phyloP scores from a whole-genome alignment of 331 rosid genomes.

The Malus hybrid region DNA sequence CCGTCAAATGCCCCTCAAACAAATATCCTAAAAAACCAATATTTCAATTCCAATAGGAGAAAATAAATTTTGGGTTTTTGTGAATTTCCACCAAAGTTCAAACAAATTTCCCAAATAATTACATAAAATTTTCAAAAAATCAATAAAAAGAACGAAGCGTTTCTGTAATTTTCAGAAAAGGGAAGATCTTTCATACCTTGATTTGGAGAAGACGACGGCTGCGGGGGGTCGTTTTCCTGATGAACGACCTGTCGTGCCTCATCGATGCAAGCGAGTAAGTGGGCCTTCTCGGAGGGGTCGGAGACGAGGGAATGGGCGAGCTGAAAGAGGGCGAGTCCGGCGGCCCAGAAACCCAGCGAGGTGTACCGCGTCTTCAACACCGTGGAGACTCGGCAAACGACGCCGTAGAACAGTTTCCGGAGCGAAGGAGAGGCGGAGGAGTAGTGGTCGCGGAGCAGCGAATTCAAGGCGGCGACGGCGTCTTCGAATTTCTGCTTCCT shows the following conservation, averaged over 20 bases:
- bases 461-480: constrained; percentile 50
- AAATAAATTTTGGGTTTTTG: neutral
- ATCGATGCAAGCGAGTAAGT: constrained; percentile 49
- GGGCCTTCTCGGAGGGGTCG: constrained; percentile 49
- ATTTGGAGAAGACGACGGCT: constrained; percentile 14
- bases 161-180: neutral
- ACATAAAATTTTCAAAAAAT: neutral
- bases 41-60: neutral
- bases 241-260: constrained; percentile 65
- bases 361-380: constrained; percentile 79
- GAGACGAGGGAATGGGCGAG: constrained; percentile 42
- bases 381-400: constrained; percentile 71
- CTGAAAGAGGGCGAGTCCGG: constrained; percentile 75
- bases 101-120: no score
- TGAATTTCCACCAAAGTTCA: no score
- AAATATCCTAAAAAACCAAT: constrained; percentile 49
- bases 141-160: neutral
- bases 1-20: constrained; percentile 93
- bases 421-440: constrained; percentile 60
- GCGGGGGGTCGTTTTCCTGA: constrained; percentile 38
- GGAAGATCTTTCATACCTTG: neutral
- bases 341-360: constrained; percentile 80
- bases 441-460: constrained; percentile 44
- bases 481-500: constrained; percentile 72
- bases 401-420: constrained; percentile 58